These are phyloP conservation scores for Pholiota microspora DNA, from an alignment of 768 basidiomycete genomes.

Conservation along the genomic window DNA sequence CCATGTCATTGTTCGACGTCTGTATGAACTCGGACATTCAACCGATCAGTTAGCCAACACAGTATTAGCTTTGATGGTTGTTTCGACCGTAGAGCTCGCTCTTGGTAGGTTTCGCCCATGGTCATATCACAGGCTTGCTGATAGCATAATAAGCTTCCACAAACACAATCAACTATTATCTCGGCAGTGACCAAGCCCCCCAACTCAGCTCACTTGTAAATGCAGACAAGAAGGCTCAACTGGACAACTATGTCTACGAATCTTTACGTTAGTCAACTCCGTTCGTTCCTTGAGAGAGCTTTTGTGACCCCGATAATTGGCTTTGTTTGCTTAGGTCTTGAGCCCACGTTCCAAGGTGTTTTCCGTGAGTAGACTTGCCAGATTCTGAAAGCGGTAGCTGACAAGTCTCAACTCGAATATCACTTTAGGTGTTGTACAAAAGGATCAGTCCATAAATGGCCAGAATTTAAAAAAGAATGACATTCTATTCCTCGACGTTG, in stretches of 20 bases:
- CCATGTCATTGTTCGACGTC: slow-evolving; percentile 52
- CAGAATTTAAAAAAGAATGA: slow-evolving; percentile 44
- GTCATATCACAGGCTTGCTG: not conserved
- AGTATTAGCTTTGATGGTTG: slow-evolving; percentile 69
- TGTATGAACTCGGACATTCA: slow-evolving; percentile 54
- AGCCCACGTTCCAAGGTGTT: slow-evolving; percentile 70
- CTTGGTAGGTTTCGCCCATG: slow-evolving; percentile 39
- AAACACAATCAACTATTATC: slow-evolving; percentile 62
- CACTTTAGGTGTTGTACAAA: slow-evolving; percentile 40
- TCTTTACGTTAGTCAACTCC: slow-evolving; percentile 55
- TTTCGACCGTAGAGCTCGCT: slow-evolving; percentile 64
- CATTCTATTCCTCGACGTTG: slow-evolving; percentile 62
- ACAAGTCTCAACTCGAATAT: not conserved
- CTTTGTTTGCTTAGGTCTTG: slow-evolving; percentile 67
- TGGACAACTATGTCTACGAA: slow-evolving; percentile 64
- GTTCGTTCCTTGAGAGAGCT: not conserved
- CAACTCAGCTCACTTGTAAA: slow-evolving; percentile 37
- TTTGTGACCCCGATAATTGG: too few relatives aligned
- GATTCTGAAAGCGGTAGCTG: slow-evolving; percentile 2
- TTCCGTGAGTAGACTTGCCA: slow-evolving; percentile 46
- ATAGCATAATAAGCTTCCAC: slow-evolving; percentile 46
- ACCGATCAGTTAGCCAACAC: slow-evolving; percentile 66
- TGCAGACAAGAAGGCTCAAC: slow-evolving; percentile 27
- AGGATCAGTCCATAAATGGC: slow-evolving; percentile 42
- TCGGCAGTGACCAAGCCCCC: slow-evolving; percentile 46